Conservation (phyloP, 2,329 filamentous ascomycete species). For the Diaporthe eres region DNA sequence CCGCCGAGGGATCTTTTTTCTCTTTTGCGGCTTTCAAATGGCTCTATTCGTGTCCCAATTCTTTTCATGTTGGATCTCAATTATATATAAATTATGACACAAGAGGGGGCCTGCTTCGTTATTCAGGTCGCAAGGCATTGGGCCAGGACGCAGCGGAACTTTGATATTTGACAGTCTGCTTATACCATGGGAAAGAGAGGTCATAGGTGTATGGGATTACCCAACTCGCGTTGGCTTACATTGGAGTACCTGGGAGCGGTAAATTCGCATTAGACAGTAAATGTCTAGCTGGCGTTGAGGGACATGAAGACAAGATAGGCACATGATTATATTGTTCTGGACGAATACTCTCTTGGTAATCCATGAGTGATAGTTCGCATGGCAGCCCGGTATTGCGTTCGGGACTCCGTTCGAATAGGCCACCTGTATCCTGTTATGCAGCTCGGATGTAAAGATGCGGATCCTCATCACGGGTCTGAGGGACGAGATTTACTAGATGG, state of each 20-base stretch:
- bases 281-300: constrained; percentile 20
- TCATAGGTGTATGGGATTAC: background rate
- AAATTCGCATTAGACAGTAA: constrained; percentile 20
- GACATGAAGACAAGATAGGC: constrained; percentile 7
- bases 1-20: background rate
- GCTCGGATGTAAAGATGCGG: background rate
- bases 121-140: constrained; percentile 15
- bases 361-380: background rate
- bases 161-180: constrained; percentile 4
- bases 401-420: background rate
- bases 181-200: background rate
- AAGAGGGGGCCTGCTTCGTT: background rate
- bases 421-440: background rate
- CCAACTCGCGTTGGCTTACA: background rate
- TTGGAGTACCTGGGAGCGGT: background rate
- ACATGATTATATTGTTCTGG: background rate
- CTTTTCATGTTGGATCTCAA: background rate
- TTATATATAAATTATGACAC: background rate
- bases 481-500: background rate
- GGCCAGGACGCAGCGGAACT: background rate
- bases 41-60: background rate
- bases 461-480: background rate
- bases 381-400: background rate
- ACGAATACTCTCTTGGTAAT: background rate
- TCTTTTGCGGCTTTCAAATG: background rate